Evolutionary conservation across 73 alveolate genomes (phyloP), one percentile per base, ranked within the genome.

Genomic region (Paramecium tetraurelia): DNA sequence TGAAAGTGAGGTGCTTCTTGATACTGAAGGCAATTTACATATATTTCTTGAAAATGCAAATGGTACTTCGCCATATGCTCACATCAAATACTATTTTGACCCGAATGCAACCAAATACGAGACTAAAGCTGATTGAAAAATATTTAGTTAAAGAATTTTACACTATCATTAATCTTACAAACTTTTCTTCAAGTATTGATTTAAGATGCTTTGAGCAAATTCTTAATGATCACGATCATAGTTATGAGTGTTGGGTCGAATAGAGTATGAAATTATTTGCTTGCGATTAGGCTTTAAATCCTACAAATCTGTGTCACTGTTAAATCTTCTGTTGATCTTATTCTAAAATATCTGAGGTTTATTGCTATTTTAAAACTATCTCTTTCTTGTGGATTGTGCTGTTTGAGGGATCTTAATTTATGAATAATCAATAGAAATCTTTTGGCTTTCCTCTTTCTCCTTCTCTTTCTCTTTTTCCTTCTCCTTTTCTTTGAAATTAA

Each of bases 51-150:
- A 98, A 92, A 96, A 96, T 93, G 97, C 97, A 35, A 92, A 93
- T 92, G 99, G 99, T 5, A 98, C 99, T 36, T 92, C 99, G 58
- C 99, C 99, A 22, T 99, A 98, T 57, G 86, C 85, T 70, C 99
- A 97, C 94, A 89, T 89, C 7, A 89, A 89, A 72, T 89, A 89
- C 29, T 89, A 70, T 43, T 89, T 63, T 29, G 94, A 89, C n/a
- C 94, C 94, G 18, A 71, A 89, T 46, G 94, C 94, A 14, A 72
- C 89, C 5, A 44, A 83, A 24, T 89, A 89, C 46, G 53, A 40
- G 7, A 89, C 94, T 6, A 89, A 89, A 44, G 85, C 86, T 41
- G 94, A 89, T 27, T 89, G 94, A 89, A 16, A 72, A n/a, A 18
- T 53, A 53, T 53, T 53, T 53, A 53, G 69, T 53, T 53, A 53